Base-by-base conservation (phyloP, 441 rosid genomes). In the Populus hybrid region DNA sequence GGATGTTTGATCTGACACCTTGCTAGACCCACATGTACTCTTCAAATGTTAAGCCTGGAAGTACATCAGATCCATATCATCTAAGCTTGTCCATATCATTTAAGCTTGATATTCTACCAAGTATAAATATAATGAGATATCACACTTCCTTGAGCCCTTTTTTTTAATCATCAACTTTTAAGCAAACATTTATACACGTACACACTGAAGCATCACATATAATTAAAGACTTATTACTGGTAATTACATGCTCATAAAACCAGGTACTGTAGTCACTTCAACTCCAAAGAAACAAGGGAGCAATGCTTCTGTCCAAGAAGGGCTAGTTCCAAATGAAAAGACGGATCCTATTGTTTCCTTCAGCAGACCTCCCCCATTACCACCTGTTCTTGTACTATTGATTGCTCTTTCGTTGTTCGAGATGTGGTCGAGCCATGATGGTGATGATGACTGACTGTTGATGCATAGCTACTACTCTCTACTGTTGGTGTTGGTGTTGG, bases 361-460 rank as follows among this genome's bases (percentile, higher is more conserved):
- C 78, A 79, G 90, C 77, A 90, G 81, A 79, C 97, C 95, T 1
- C 92, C 91, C 0, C 92, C 92, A 0, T 75, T 80, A 8, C 85
- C 89, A 1, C 91, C 90, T 3, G 74, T 90, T 36, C 67, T 91
- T 0, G 93, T 89, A 61, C 91, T 92, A 0, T 30, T 89, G 69
- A 67, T 91, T 74, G 87, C 89, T 72, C 84, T 89, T 66, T 88
- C 91, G 1, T 80, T 87, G 83, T 73, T 89, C 21, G 91, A 88
- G 16, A 76, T 81, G 8, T 87, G 86, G 87, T 87, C 84, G 28
- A 85, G 84, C 79, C 85, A 74, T 24, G 86, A 88, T 18, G 83
- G 81, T 53, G 88, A 89, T 30, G 87, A 82, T 57, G 81, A 81
- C 71, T 86, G 84, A 81, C 18, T 7, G 75, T 63, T 20, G 65